These are phyloP conservation scores for Epichloe glyceriae DNA, from an alignment of 2,329 filamentous ascomycete species.

Conservation along the genomic window DNA sequence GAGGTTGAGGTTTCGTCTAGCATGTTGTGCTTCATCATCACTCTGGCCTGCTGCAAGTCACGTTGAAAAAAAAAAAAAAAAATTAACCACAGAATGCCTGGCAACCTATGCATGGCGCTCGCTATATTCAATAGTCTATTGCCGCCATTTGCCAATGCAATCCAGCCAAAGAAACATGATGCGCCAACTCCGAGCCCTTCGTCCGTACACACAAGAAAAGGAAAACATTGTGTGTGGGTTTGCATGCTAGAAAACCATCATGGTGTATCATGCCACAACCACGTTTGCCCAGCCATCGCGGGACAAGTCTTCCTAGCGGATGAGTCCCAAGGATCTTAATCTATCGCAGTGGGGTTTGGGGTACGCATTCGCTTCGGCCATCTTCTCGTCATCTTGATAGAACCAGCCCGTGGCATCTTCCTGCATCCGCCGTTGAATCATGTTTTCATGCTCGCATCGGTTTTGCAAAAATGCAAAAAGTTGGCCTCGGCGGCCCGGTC, in stretches of 20 bases:
- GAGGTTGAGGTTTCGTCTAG: background rate
- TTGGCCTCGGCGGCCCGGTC: conserved; percentile 66
- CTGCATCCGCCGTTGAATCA: conserved; percentile 50
- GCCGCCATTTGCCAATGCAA: conserved; percentile 3
- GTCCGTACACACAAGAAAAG: background rate
- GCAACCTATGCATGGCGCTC: background rate
- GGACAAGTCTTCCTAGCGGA: conserved; percentile 10
- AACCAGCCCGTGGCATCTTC: conserved; percentile 83
- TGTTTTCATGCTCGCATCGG: conserved; percentile 63
- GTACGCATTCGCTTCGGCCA: conserved; percentile 51
- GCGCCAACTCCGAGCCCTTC: conserved; percentile 3
- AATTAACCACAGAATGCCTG: no score
- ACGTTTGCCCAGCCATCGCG: background rate
- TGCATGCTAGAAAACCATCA: background rate
- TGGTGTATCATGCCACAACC: background rate
- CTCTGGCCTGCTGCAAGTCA: no score
- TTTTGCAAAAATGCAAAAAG: conserved; percentile 55
- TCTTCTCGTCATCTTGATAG: conserved; percentile 64
- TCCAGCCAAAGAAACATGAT: background rate
- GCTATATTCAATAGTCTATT: background rate
- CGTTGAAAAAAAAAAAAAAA: no score
- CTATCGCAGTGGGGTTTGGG: conserved; percentile 40
- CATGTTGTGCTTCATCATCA: no score
- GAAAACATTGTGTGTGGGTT: background rate
- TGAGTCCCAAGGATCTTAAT: conserved; percentile 28